Conservation (phyloP, 768 basidiomycete species). For the Phylloporus arenicola region DNA sequence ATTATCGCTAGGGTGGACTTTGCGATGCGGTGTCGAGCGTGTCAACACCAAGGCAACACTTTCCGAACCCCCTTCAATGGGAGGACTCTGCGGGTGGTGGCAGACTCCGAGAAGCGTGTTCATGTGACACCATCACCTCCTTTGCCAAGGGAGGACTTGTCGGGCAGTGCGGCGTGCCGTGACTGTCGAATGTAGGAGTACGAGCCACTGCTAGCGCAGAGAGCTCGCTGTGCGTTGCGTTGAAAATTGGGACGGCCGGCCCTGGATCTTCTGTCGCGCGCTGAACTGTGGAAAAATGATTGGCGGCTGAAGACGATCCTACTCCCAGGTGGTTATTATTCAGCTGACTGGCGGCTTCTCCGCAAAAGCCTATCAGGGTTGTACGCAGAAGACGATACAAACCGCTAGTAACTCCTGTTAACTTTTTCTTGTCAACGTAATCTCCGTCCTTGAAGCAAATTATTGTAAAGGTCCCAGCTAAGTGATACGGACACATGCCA, state of each 20-base stretch:
- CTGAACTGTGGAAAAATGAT: neutral
- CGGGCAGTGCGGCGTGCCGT: neutral
- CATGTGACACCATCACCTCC: too few species aligned
- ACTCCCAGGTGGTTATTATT: slow-evolving; percentile 16
- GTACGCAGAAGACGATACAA: slow-evolving; percentile 14
- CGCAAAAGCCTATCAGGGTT: slow-evolving; percentile 33
- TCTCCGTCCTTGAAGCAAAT: slow-evolving; percentile 26
- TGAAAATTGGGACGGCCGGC: too few species aligned
- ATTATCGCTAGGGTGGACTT: neutral
- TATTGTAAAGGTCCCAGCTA: slow-evolving; percentile 11
- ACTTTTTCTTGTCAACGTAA: slow-evolving; percentile 29
- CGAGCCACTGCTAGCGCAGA: neutral
- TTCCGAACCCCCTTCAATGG: slow-evolving; percentile 6
- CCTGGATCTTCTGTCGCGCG: neutral
- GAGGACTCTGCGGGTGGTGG: neutral
- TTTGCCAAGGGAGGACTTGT: too few species aligned
- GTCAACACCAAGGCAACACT: neutral
- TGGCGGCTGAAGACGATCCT: neutral
- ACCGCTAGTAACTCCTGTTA: slow-evolving; percentile 29
- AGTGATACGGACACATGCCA: slow-evolving; percentile 10
- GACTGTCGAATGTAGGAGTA: neutral
- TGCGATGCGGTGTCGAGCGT: neutral
- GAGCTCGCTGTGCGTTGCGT: neutral
- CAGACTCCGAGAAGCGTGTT: too few species aligned
- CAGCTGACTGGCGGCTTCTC: slow-evolving; percentile 17